Evolutionary conservation across 257 asterid genomes (phyloP), one percentile per base, ranked within the genome.

Genomic region (Capsicum chinense): DNA sequence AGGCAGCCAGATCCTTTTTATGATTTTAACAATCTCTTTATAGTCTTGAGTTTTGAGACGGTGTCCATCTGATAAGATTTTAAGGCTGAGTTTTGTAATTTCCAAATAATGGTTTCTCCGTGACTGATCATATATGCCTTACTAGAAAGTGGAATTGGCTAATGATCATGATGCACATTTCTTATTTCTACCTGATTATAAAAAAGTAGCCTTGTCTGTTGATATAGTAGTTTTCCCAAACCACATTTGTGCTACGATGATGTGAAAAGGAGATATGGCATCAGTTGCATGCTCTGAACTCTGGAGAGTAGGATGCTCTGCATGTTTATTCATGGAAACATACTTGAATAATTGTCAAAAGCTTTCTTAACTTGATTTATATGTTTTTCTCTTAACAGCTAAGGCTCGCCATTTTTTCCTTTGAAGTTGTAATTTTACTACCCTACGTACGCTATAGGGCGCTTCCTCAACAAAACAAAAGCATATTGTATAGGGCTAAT

Each of bases 151-250:
- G 60, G 80, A 59, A 59, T 73, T 48, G 44, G 12, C 12, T 48
- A 47, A 73, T 73, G 59, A 48, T 48, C 60, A 48, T 11, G 44
- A 73, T 48, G 80, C 59, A 2, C 59, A 1, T 73, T 48, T 19
- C 80, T 73, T 73, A 59, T 73, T 11, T 73, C 60, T 48, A 48
- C 42, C 60, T 48, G 80, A 48, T 73, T 33, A 73, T 10, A 48
- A 5, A 48, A 11, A 19, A 17, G 39, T 19, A 48, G 80, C 62
- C 81, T 52, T 26, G 42, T 76, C 8, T 76, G 63, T 52, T 52
- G 81, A 63, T 76, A 52, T 76, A 14, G 48, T 50, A 76, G 63
- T 21, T 76, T 76, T 4, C 48, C 48, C 21, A 26, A 19, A 52
- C 81, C 63, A 70, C 35, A 26, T 70, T 70, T 17, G 15, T 70